A percentile compares a stretch with the other conserved stretches of the same genome.
phyloP scores from a whole-genome alignment of 805 yeast genomes.

The Metschnikowia similis region DNA sequence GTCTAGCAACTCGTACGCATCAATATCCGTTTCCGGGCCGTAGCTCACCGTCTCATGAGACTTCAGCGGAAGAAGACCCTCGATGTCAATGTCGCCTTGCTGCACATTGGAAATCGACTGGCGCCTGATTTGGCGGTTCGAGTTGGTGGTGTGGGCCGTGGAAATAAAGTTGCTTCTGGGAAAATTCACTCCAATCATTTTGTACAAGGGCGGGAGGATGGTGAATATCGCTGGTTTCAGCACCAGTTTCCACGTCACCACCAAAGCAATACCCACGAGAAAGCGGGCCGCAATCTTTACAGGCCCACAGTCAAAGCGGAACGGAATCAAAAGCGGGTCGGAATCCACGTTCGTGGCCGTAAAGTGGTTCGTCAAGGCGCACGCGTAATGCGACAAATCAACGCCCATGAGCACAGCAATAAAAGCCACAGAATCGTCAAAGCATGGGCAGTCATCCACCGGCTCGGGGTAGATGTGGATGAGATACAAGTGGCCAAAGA shows the following conservation, averaged over 20 bases:
- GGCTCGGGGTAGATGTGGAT: constrained; percentile 78
- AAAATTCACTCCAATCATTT: constrained; percentile 32
- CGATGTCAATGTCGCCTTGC: constrained; percentile 9
- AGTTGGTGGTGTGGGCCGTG: constrained; percentile 32
- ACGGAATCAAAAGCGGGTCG: constrained; percentile 37
- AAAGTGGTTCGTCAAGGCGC: constrained; percentile 29
- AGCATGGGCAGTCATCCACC: constrained; percentile 92
- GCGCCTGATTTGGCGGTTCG: constrained; percentile 34
- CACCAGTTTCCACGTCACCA: constrained; percentile 68
- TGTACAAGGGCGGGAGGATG: constrained; percentile 57
- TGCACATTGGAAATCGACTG: constrained; percentile 37
- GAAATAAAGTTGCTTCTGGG: constrained; percentile 37
- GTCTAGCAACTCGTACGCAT: constrained; percentile 38
- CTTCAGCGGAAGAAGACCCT: constrained; percentile 23
- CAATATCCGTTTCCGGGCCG: constrained; percentile 39
- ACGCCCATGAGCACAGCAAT: constrained; percentile 81
- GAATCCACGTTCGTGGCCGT: constrained; percentile 13
- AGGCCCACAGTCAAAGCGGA: constrained; percentile 3
- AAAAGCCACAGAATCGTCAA: constrained; percentile 91
- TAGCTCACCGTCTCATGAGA: constrained; percentile 25
- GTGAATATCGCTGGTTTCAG: constrained; percentile 64
- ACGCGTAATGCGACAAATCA: constrained; percentile 57
- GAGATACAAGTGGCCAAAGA: constrained; percentile 42
- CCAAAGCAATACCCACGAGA: constrained; percentile 54
- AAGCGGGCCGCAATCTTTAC: constrained; percentile 41